Percentiles rank a stretch among this genome's conserved stretches.
These are phyloP conservation scores for Spinellus fusiger DNA, from an alignment of 192 early-diverging fungal species.

Conservation along the genomic window DNA sequence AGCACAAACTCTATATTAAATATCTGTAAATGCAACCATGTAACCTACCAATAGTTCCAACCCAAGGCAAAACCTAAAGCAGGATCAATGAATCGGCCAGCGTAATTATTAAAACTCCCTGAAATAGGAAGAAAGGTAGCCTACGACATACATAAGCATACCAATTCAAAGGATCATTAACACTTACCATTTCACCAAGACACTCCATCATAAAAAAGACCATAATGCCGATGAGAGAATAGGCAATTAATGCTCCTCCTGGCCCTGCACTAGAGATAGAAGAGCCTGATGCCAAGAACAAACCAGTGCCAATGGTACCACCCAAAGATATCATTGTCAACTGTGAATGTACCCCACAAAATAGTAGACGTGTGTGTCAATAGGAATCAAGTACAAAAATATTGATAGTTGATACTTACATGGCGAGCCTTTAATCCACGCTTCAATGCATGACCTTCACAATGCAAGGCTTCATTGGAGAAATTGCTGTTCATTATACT, in stretches of 20 bases:
- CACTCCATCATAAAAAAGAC: slow-evolving; percentile 70
- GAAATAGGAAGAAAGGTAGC: slow-evolving; percentile 78
- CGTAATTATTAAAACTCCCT: slow-evolving; percentile 78
- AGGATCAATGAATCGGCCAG: slow-evolving; percentile 76
- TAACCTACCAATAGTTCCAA: slow-evolving; percentile 43
- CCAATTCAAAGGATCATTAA: not conserved
- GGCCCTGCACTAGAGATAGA: slow-evolving; percentile 76
- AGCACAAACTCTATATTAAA: not conserved
- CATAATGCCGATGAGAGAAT: slow-evolving; percentile 62
- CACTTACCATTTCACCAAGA: slow-evolving; percentile 70
- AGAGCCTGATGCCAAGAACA: slow-evolving; percentile 76
- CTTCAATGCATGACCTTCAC: slow-evolving; percentile 34
- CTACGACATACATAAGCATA: not conserved
- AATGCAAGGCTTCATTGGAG: not conserved
- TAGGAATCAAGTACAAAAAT: not conserved
- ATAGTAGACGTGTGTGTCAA: not conserved
- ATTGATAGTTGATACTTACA: slow-evolving; percentile 42
- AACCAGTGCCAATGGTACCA: slow-evolving; percentile 73
- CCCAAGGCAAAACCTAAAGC: slow-evolving; percentile 73
- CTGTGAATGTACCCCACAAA: slow-evolving; percentile 3
- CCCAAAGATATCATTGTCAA: slow-evolving; percentile 61
- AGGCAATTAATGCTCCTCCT: slow-evolving; percentile 72
- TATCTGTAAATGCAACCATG: not conserved
- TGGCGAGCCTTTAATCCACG: slow-evolving; percentile 67
- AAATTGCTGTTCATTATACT: not conserved